Conservation (phyloP, 2,329 filamentous ascomycete species). For the Coniochaeta ligniaria region DNA sequence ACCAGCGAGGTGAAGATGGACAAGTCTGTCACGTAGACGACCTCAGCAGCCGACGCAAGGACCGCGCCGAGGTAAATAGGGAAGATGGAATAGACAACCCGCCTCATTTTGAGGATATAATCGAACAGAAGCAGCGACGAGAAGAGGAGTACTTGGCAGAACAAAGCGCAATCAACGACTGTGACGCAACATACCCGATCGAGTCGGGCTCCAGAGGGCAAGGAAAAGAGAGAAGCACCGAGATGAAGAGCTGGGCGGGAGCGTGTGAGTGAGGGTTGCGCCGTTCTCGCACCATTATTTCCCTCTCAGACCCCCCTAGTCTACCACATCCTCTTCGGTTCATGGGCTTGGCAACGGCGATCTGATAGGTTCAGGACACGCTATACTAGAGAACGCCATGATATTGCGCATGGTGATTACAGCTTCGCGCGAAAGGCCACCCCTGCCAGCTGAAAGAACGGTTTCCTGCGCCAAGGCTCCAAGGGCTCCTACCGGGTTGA, state of each 20-base stretch:
- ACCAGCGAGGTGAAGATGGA: conserved; percentile 33
- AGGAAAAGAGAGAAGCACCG: not conserved
- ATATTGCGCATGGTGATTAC: not conserved
- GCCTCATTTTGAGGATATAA: conserved; percentile 9
- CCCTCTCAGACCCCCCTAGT: not conserved
- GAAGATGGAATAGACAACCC: conserved; percentile 1
- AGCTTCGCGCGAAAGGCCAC: not conserved
- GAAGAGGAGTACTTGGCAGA: not conserved
- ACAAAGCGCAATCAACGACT: not conserved
- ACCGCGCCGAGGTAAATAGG: conserved; percentile 3
- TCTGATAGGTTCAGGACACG: not conserved
- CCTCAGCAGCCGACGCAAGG: conserved; percentile 11
- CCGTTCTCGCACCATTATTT: not conserved
- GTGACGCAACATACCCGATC: not conserved
- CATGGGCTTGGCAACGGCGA: not conserved
- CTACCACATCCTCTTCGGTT: not conserved
- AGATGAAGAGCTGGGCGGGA: not conserved
- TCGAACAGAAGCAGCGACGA: not conserved
- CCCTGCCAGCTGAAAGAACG: conserved; percentile 14
- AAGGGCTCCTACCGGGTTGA: not conserved
- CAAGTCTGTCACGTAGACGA: conserved; percentile 39
- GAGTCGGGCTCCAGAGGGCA: not conserved
- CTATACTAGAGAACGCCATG: conserved; percentile 3
- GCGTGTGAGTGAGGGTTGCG: not conserved
- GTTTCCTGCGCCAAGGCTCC: not conserved